These are phyloP conservation scores for Neophaeococcomyces aloes DNA, from an alignment of 2,329 filamentous ascomycete species.

Conservation along the genomic window DNA sequence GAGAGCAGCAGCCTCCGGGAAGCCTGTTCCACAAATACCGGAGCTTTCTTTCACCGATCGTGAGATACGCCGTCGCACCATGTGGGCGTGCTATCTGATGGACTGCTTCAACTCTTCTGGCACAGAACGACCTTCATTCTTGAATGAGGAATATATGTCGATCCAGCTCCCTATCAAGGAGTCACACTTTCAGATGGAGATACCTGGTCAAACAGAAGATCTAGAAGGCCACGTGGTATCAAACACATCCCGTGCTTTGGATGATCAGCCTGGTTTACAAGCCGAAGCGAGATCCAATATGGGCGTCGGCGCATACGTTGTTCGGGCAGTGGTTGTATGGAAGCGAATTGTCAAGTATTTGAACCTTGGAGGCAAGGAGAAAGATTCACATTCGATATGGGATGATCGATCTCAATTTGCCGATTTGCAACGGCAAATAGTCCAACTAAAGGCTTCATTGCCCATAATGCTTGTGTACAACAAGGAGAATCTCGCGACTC, in stretches of 20 bases:
- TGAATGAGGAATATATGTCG: conserved; percentile 77
- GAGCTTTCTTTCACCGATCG: conserved; percentile 81
- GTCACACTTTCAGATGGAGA: conserved; percentile 79
- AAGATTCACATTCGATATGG: conserved; percentile 71
- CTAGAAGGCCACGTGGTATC: conserved; percentile 60
- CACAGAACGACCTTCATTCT: conserved; percentile 81
- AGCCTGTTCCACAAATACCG: conserved; percentile 33
- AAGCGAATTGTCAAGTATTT: conserved; percentile 80
- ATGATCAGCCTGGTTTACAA: conserved; percentile 25
- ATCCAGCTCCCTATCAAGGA: conserved; percentile 89
- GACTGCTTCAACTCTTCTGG: conserved; percentile 95
- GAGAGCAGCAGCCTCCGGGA: conserved; percentile 11
- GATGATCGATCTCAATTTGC: conserved; percentile 66
- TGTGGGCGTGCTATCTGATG: conserved; percentile 99
- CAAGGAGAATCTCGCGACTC: conserved; percentile 69
- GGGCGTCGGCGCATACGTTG: conserved; percentile 86
- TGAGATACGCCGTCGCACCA: conserved; percentile 82
- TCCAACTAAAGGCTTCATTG: conserved; percentile 58
- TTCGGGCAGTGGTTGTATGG: conserved; percentile 78
- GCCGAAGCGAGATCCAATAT: conserved; percentile 58
- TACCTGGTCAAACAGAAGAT: conserved; percentile 76
- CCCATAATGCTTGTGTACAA: conserved; percentile 65
- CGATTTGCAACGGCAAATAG: conserved; percentile 57
- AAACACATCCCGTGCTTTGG: conserved; percentile 53
- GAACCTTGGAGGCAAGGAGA: conserved; percentile 77